Evolutionary conservation across 768 basidiomycete species (phyloP).

Genomic region (Butyriboletus loyo): DNA sequence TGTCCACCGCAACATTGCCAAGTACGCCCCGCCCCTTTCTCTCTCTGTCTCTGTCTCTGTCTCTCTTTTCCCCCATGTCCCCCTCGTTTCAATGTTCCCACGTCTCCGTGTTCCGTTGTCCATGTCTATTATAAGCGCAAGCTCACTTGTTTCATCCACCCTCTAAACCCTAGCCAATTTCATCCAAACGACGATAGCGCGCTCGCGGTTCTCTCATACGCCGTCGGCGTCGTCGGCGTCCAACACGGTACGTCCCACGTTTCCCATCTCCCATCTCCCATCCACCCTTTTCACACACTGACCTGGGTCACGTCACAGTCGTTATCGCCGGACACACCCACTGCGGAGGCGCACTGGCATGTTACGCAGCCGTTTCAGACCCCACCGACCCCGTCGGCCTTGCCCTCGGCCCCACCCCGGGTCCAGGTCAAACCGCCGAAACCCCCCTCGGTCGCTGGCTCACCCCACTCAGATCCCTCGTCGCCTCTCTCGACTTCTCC

Average conservation of each 20-base stretch:
- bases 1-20: constrained; percentile 86
- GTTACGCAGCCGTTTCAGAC: constrained; percentile 40
- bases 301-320: constrained; percentile 46
- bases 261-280: not conserved
- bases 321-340: constrained; percentile 79
- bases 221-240: constrained; percentile 65
- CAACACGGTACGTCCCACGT: constrained; percentile 72
- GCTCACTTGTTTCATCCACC: not conserved
- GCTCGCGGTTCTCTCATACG: constrained; percentile 70
- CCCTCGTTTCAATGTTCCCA: too few species aligned
- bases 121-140: too few species aligned
- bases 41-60: too few species aligned
- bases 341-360: constrained; percentile 74
- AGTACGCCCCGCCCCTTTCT: too few species aligned
- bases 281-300: not conserved
- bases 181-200: constrained; percentile 68
- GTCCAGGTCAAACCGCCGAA: too few species aligned
- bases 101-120: too few species aligned
- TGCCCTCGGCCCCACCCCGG: constrained; percentile 17
- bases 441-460: constrained; percentile 70
- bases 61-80: too few species aligned
- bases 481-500: constrained; percentile 42
- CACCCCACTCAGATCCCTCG: constrained; percentile 56
- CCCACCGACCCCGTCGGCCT: constrained; percentile 6
- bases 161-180: constrained; percentile 50